Evolutionary conservation across 2,329 filamentous ascomycete species (phyloP).

Genomic region (Cyclaneusma minus): DNA sequence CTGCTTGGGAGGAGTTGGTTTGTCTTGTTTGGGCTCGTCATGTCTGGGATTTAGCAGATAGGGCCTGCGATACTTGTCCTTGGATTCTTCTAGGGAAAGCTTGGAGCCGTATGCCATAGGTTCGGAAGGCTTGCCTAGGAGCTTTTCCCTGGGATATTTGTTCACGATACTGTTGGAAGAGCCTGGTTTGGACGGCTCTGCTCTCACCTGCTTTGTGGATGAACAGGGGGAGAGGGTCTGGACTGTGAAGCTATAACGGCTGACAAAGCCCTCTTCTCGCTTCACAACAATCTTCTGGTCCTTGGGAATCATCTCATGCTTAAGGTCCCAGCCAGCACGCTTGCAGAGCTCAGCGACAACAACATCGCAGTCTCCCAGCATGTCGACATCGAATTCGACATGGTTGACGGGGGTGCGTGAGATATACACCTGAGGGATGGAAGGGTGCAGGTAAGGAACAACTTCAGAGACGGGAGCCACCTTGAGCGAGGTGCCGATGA

Average conservation of each 20-base stretch:
- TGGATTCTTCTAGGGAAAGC: too few relatives aligned
- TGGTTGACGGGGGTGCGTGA: conserved; percentile 72
- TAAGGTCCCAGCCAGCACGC: conserved; percentile 63
- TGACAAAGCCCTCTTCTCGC: conserved; percentile 28
- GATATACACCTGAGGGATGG: conserved; percentile 83
- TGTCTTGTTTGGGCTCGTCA: too few relatives aligned
- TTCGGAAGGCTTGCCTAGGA: too few relatives aligned
- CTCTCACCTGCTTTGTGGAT: too few relatives aligned
- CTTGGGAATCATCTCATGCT: conserved; percentile 66
- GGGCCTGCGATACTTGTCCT: too few relatives aligned
- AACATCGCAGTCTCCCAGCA: conserved; percentile 89
- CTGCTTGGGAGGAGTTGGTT: too few relatives aligned
- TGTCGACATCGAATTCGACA: conserved; percentile 90
- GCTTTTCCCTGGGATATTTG: too few relatives aligned
- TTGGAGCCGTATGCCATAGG: too few relatives aligned
- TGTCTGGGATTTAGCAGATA: too few relatives aligned
- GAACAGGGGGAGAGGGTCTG: too few relatives aligned
- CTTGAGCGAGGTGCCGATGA: conserved; percentile 92
- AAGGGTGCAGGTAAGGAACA: conserved; percentile 59
- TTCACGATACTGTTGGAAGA: too few relatives aligned
- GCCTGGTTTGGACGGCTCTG: too few relatives aligned
- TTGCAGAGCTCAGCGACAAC: conserved; percentile 77
- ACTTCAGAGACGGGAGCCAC: conserved; percentile 92
- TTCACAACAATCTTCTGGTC: conserved; percentile 44
- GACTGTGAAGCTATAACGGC: conserved; percentile 26